Evolutionary conservation across 768 basidiomycete genomes (phyloP).

Genomic region (Lactarius trivialis): DNA sequence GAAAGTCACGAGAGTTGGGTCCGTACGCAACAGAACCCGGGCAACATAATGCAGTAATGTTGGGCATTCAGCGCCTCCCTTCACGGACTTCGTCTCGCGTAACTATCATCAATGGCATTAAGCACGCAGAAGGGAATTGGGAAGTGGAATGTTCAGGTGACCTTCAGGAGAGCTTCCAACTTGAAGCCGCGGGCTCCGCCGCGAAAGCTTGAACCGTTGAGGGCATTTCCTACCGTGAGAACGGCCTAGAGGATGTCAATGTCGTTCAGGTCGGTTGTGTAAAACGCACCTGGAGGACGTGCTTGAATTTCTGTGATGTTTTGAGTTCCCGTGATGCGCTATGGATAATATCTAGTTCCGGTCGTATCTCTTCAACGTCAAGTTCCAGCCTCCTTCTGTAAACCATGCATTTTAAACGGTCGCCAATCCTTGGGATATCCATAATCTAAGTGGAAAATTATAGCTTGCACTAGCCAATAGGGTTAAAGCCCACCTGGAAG

Average conservation of each 20-base stretch:
- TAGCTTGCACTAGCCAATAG: not conserved
- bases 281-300: constrained; percentile 53
- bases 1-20: constrained; percentile 62
- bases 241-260: constrained; percentile 45
- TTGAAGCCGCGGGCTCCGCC: constrained; percentile 83
- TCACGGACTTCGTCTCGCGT: constrained; percentile 75
- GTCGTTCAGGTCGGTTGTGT: not conserved
- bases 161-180: constrained; percentile 76
- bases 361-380: constrained; percentile 76
- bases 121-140: not conserved
- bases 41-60: constrained; percentile 92
- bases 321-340: constrained; percentile 67
- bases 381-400: constrained; percentile 78
- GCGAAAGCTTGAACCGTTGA: constrained; percentile 79
- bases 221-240: constrained; percentile 68
- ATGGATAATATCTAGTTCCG: constrained; percentile 69
- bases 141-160: constrained; percentile 27
- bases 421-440: constrained; percentile 63
- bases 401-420: constrained; percentile 76
- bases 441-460: constrained; percentile 50
- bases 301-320: constrained; percentile 56
- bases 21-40: constrained; percentile 57
- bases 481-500: constrained; percentile 45
- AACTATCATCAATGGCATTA: constrained; percentile 39
- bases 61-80: constrained; percentile 62